These are phyloP conservation scores for Fremontodendron californicum DNA, from an alignment of 345 rosid genomes.

Conservation along the genomic window DNA sequence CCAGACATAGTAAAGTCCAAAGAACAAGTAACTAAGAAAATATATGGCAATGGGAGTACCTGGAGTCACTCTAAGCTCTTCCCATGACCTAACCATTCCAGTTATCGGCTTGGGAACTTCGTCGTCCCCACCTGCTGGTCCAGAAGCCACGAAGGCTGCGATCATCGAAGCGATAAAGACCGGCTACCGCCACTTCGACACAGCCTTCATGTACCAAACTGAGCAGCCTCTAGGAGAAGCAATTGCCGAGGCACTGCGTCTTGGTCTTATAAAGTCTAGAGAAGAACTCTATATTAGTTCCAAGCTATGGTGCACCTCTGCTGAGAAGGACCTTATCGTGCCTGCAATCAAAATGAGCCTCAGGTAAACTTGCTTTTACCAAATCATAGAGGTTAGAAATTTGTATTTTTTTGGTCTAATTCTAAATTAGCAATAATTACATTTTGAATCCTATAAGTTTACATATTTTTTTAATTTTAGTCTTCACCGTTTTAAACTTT, in stretches of 20 bases:
- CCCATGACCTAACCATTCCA: background rate
- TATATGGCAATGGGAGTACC: background rate
- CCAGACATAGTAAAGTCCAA: no score
- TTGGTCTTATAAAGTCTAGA: background rate
- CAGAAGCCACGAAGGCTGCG: background rate
- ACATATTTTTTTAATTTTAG: no score
- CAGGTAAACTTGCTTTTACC: background rate
- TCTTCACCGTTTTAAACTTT: no score
- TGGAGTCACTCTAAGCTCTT: background rate
- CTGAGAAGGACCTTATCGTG: background rate
- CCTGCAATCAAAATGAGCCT: background rate
- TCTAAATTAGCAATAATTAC: no score
- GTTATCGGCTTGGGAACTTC: background rate
- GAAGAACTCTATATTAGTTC: background rate
- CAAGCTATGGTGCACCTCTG: background rate
- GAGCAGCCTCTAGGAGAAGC: background rate
- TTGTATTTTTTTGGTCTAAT: no score
- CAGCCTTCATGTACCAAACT: background rate
- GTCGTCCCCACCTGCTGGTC: background rate
- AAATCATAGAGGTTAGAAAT: background rate
- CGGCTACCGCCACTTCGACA: constrained; percentile 3
- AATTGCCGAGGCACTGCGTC: background rate
- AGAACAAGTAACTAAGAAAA: background rate
- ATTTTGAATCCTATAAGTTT: no score
- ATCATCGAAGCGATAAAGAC: background rate